Conservation (phyloP, 495 filamentous ascomycete genomes). For the Trichoderma erinaceum region DNA sequence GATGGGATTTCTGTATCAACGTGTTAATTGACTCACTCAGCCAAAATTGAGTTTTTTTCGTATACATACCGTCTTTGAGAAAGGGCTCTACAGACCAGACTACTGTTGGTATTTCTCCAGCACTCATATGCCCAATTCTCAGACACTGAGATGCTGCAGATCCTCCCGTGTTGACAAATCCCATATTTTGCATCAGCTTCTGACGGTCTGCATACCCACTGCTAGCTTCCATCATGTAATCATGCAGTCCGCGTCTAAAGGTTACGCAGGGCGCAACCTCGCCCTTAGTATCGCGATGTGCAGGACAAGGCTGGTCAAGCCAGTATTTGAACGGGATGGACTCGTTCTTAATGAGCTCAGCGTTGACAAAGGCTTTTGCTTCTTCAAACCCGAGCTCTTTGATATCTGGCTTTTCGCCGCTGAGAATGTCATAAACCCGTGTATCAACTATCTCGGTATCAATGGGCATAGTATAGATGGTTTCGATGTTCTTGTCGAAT, state of each 20-base stretch:
- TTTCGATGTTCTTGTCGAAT: not conserved
- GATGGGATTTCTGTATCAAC: not conserved
- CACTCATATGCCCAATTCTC: not conserved
- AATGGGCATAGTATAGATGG: not conserved
- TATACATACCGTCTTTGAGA: not conserved
- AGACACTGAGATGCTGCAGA: not conserved
- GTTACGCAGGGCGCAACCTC: not conserved
- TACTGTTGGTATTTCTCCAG: not conserved
- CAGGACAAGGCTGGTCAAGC: constrained; percentile 1
- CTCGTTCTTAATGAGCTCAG: constrained; percentile 2
- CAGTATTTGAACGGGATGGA: constrained; percentile 2
- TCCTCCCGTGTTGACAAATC: not conserved
- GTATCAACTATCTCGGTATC: not conserved
- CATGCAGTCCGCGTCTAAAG: not conserved
- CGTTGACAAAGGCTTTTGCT: not conserved
- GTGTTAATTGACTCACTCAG: not conserved
- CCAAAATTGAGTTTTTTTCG: not conserved
- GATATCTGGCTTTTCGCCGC: not conserved
- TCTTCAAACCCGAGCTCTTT: not conserved
- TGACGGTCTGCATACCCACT: not conserved
- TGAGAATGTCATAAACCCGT: not conserved
- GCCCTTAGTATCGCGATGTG: not conserved
- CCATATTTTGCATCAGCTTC: not conserved
- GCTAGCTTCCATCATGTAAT: not conserved
- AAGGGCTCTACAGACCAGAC: not conserved